Evolutionary conservation across 306 rosid species (phyloP), one percentile per base, ranked within the genome.

Genomic region (Delonix regia): DNA sequence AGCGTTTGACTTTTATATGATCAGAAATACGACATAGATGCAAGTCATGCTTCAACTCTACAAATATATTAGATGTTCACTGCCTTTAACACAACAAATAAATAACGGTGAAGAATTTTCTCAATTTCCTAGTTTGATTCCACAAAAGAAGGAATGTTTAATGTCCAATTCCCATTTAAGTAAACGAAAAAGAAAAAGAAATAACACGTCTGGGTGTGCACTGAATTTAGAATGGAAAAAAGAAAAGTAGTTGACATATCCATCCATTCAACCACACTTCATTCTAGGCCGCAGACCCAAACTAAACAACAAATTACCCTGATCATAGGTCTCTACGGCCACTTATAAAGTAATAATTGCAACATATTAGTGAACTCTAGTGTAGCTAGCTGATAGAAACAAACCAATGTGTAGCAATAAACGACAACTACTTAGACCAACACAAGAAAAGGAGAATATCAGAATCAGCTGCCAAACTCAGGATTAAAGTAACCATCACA

Each of bases 21-120:
- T 25, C 48, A 72, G n/a, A 63, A 82, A 74, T 22, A 49, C 36
- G 68, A 30, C 39, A 81, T 18, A 36, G 63, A 71, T 78, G 69
- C 52, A 57, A 27, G 53, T 7, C 76, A 64, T 38, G 28, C 24
- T 36, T n/a, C 30, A 49, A 49, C 16, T 76, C 55, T 12, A 14
- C 49, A 71, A 64, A 74, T 44, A 41, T 39, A 51, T 70, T 39
- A 42, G 64, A 77, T 41, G 61, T 11, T 45, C 21, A 49, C 49
- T 38, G 6, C 59, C 55, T 59, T 41, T 21, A 12, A 38, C 45
- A 74, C 36, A 27, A 13, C 7, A 48, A 73, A 15, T 16, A 45
- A 45, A 45, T 22, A 18, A 36, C 19, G 56, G 15, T 71, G 18
- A 63, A 52, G 55, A 49, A 27, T 63, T 71, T 1, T 28, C 41